Conservation (phyloP, 2,329 filamentous ascomycete genomes). For the Alternaria hordeiaustralica region DNA sequence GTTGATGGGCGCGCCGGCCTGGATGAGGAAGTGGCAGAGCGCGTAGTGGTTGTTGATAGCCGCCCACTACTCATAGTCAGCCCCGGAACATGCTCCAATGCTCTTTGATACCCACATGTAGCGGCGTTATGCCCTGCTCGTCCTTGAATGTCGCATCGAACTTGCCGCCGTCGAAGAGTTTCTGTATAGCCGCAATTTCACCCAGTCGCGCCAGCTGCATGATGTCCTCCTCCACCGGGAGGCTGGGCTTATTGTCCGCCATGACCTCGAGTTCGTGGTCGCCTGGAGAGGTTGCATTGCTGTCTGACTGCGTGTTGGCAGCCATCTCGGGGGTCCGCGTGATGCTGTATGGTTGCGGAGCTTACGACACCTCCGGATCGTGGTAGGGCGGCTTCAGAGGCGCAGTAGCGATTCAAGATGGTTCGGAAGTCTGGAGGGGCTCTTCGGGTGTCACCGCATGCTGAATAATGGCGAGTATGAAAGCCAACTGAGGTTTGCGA, state of each 20-base stretch:
- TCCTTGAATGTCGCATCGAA: slow-evolving; percentile 84
- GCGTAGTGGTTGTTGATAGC: slow-evolving; percentile 98
- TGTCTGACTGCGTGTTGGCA: slow-evolving; percentile 25
- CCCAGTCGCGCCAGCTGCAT: slow-evolving; percentile 94
- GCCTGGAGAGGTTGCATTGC: slow-evolving; percentile 32
- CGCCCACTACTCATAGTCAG: slow-evolving; percentile 74
- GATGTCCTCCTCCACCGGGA: slow-evolving; percentile 75
- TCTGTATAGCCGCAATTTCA: slow-evolving; percentile 85
- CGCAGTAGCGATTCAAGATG: neutral
- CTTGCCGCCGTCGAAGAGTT: slow-evolving; percentile 82
- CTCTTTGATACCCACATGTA: slow-evolving; percentile 71
- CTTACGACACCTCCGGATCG: slow-evolving; percentile 6
- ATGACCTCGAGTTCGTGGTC: slow-evolving; percentile 49
- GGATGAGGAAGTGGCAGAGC: slow-evolving; percentile 94
- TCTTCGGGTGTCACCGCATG: slow-evolving; percentile 20
- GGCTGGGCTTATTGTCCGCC: slow-evolving; percentile 41
- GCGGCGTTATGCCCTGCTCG: slow-evolving; percentile 90
- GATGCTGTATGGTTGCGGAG: slow-evolving; percentile 3
- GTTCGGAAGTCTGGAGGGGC: neutral
- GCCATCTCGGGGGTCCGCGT: slow-evolving; percentile 38
- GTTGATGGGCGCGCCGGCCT: slow-evolving; percentile 87
- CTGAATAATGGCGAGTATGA: slow-evolving; percentile 1
- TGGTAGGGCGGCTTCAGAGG: neutral
- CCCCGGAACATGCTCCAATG: neutral
- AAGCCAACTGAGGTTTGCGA: neutral